Base-by-base conservation (phyloP, 2,329 filamentous ascomycete species). In the Emergomyces pasteurianus region DNA sequence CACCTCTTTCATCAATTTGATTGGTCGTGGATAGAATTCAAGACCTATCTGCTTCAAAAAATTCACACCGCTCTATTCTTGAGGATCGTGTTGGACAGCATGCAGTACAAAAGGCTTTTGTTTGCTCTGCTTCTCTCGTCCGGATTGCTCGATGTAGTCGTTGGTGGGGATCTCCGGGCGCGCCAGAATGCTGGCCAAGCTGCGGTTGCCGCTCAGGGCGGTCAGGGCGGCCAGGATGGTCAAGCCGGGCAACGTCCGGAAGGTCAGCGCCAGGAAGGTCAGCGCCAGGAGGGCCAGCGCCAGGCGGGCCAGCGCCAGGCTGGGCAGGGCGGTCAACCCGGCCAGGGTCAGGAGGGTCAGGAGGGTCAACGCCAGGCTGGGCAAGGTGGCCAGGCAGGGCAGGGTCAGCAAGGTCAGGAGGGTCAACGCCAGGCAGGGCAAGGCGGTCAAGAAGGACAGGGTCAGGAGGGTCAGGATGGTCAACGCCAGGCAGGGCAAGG, bases 51-150 rank as follows among this genome's bases (percentile, higher is more conserved):
- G 38, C 31, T 56, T 26, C n/a, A 42, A 10, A 31, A 43, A 40
- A 36, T 36, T 23, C n/a, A 3, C 23, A 43, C 28, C n/a, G 38
- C 23, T 18, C 12, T 16, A 16, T 6, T 28, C 36, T 26, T 23
- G n/a, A 43, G n/a, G 7, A n/a, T 40, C 38, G n/a, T 9, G 38
- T n/a, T 46, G 28, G 23, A 50, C 40, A 54, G 58, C 53, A 63
- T 63, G 62, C 42, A 34, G 23, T 60, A 58, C 58, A 62, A 61
- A 40, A 7, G 42, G 2, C 34, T 62, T 5, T 47, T 60, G n/a
- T 21, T 63, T 40, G 52, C 56, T 23, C n/a, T 63, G 47, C 49
- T 52, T 26, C 28, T 61, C n/a, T 60, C 57, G 18, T 50, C 58
- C 12, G 40, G 47, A 26, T 16, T 62, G 4, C 14, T 61, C 43